These are phyloP conservation scores for Bipolaris bicolor DNA, from an alignment of 2,329 filamentous ascomycete genomes.

Conservation along the genomic window DNA sequence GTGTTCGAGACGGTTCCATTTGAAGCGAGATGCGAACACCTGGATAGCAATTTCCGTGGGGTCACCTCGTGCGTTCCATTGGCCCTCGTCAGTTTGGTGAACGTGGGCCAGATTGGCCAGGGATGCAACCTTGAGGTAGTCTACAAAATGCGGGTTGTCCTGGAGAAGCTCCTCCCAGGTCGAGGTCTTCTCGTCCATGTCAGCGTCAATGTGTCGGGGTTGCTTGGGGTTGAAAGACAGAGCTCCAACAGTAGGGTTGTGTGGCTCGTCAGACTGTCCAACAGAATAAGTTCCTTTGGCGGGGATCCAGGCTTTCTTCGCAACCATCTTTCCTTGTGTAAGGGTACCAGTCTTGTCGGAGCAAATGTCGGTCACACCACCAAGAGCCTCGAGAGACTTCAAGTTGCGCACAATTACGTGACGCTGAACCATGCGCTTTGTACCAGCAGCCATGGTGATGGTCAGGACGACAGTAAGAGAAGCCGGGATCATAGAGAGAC, in stretches of 20 bases:
- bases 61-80: slow-evolving; percentile 45
- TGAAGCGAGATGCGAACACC: slow-evolving; percentile 73
- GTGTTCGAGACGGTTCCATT: slow-evolving; percentile 50
- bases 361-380: slow-evolving; percentile 54
- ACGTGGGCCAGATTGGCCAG: slow-evolving; percentile 39
- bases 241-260: slow-evolving; percentile 41
- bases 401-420: slow-evolving; percentile 47
- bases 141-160: slow-evolving; percentile 29
- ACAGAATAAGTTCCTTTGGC: slow-evolving; percentile 44
- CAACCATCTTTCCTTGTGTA: slow-evolving; percentile 47
- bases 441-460: slow-evolving; percentile 50
- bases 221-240: slow-evolving; percentile 37
- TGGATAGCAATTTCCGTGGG: slow-evolving; percentile 74
- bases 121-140: slow-evolving; percentile 44
- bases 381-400: slow-evolving; percentile 45
- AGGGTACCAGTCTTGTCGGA: slow-evolving; percentile 59
- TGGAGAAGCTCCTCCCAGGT: slow-evolving; percentile 6
- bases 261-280: slow-evolving; percentile 36
- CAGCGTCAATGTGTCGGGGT: slow-evolving; percentile 7
- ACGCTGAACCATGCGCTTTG: slow-evolving; percentile 45
- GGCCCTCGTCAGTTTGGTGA: slow-evolving; percentile 6
- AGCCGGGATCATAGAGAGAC: slow-evolving; percentile 49
- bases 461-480: slow-evolving; percentile 48
- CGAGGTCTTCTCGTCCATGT: slow-evolving; percentile 6
- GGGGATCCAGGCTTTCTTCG: slow-evolving; percentile 45